These are phyloP conservation scores for Papiliotrema nemorosa DNA, from an alignment of 1,284 basidiomycete species.

Conservation along the genomic window DNA sequence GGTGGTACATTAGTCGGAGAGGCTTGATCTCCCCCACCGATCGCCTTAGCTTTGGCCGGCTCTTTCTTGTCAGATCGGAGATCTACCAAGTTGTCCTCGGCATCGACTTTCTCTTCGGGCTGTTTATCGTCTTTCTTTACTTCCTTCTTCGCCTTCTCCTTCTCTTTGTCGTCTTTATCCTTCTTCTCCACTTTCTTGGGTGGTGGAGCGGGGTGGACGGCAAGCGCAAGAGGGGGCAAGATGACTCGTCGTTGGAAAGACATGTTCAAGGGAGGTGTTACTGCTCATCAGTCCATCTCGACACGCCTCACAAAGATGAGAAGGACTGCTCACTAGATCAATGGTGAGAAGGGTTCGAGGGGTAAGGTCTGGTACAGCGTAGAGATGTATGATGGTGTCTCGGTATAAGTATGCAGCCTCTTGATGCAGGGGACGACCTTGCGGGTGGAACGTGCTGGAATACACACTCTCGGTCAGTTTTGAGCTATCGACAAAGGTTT, in stretches of 20 bases:
- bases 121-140: slow-evolving; percentile 4
- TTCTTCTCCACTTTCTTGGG: slow-evolving; percentile 12
- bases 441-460: not conserved
- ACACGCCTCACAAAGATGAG: not conserved
- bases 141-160: slow-evolving; percentile 8
- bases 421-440: no score
- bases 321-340: no score
- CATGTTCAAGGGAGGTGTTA: slow-evolving; percentile 13
- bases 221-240: slow-evolving; percentile 31
- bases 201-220: slow-evolving; percentile 29
- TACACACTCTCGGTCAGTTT: no score
- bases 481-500: no score
- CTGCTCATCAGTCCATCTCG: not conserved
- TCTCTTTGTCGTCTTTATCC: slow-evolving; percentile 5
- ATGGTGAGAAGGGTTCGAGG: no score
- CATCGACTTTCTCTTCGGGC: not conserved
- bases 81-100: slow-evolving; percentile 1
- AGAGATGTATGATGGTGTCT: no score
- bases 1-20: no score
- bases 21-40: not conserved
- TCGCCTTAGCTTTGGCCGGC: not conserved
- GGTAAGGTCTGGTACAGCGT: no score
- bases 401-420: no score
- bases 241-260: slow-evolving; percentile 31
- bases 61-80: slow-evolving; percentile 3